phyloP scores from a whole-genome alignment of 2,329 filamentous ascomycete species.

The Phaeosphaeriaceae sp. region DNA sequence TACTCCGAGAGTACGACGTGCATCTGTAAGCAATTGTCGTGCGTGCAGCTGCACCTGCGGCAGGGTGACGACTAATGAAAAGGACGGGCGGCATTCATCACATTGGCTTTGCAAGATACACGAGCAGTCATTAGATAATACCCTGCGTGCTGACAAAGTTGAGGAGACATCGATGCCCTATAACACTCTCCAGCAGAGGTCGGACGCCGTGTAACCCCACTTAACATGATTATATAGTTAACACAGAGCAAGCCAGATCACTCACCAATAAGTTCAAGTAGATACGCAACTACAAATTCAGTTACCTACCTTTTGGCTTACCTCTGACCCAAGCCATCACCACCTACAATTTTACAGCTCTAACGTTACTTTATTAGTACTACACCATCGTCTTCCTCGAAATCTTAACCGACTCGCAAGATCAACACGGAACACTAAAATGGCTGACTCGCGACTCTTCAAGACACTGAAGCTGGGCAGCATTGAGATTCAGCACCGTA shows the following conservation, averaged over 20 bases:
- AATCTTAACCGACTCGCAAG: neutral
- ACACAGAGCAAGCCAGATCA: neutral
- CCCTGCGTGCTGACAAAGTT: neutral
- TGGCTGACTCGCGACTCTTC: slow-evolving; percentile 14
- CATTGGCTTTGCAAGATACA: neutral
- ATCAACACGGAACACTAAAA: neutral
- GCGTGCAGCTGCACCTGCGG: neutral
- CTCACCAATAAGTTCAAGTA: neutral
- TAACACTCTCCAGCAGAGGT: neutral
- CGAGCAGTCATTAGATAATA: neutral
- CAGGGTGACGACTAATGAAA: neutral
- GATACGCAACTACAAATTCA: too few relatives aligned
- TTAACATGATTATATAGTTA: neutral
- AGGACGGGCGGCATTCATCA: neutral
- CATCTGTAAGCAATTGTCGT: neutral
- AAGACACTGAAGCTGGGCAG: slow-evolving; percentile 29
- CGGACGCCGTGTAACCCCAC: neutral
- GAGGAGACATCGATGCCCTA: neutral
- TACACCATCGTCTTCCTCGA: neutral
- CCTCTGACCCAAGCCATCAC: too few relatives aligned
- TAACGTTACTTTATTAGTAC: neutral
- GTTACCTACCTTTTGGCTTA: too few relatives aligned
- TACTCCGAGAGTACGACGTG: neutral
- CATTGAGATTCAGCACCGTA: slow-evolving; percentile 24
- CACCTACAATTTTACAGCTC: neutral